Evolutionary conservation across 148 eudicot genomes (phyloP).

Genomic region (Cornus controversa): DNA sequence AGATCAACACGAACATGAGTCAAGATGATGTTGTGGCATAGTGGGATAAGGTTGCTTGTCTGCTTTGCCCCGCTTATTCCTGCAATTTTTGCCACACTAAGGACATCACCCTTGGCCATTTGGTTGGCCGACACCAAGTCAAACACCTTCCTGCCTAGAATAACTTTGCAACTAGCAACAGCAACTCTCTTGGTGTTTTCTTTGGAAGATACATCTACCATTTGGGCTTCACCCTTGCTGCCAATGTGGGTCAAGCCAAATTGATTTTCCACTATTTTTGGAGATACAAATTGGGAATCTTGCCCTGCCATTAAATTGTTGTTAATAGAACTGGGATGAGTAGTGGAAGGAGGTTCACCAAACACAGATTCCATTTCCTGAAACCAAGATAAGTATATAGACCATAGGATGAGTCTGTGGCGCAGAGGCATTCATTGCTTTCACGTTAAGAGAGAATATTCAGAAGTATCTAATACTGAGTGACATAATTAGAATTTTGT

Average conservation of each 20-base stretch:
- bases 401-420: not conserved
- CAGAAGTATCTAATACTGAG: not conserved
- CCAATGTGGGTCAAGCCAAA: conserved; percentile 59
- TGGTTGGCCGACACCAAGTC: conserved; percentile 83
- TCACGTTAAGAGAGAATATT: not conserved
- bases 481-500: not conserved
- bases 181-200: conserved; percentile 72
- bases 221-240: conserved; percentile 74
- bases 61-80: conserved; percentile 87
- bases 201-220: conserved; percentile 92
- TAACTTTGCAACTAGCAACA: conserved; percentile 79
- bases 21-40: conserved; percentile 81
- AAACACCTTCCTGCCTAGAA: conserved; percentile 67
- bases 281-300: conserved; percentile 31
- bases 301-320: conserved; percentile 19
- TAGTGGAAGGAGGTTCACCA: conserved; percentile 61
- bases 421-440: not conserved
- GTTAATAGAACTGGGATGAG: conserved; percentile 43
- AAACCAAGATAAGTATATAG: not conserved
- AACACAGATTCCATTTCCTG: conserved; percentile 86
- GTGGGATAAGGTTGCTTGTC: conserved; percentile 81
- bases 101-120: conserved; percentile 82
- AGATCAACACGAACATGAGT: conserved; percentile 70
- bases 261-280: conserved; percentile 21
- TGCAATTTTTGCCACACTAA: conserved; percentile 83